Percentiles rank a stretch among this genome's conserved stretches.
These are phyloP conservation scores for Arachnopeziza araneosa DNA, from an alignment of 2,329 filamentous ascomycete species.

Conservation along the genomic window DNA sequence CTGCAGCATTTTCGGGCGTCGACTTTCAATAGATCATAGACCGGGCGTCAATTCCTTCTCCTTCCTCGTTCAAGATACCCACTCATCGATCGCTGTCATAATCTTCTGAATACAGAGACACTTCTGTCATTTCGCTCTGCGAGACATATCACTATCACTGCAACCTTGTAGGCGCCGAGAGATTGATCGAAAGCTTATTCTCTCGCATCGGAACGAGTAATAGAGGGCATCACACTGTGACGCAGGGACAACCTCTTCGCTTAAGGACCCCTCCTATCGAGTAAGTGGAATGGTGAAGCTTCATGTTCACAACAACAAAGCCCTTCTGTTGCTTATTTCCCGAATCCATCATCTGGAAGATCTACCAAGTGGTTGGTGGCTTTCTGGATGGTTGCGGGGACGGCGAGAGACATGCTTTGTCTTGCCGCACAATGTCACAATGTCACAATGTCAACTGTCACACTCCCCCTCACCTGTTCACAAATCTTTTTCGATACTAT, in stretches of 20 bases:
- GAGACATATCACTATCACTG: conserved; percentile 10
- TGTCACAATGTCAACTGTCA: background rate
- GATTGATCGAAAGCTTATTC: background rate
- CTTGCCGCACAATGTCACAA: background rate
- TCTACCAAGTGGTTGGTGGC: background rate
- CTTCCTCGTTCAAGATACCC: conserved; percentile 18
- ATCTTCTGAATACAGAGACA: background rate
- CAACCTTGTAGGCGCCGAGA: conserved; percentile 10
- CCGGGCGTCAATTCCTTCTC: conserved; percentile 18
- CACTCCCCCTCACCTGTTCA: background rate
- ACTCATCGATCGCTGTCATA: conserved; percentile 8
- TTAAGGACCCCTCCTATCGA: conserved; percentile 3
- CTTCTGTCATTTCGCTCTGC: conserved; percentile 1
- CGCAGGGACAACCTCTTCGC: conserved; percentile 10
- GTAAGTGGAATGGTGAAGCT: conserved; percentile 7
- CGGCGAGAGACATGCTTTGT: background rate
- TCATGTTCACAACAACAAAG: background rate
- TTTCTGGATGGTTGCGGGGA: background rate
- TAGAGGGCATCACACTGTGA: conserved; percentile 14
- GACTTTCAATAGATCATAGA: conserved; percentile 15
- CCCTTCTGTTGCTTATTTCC: background rate
- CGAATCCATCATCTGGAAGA: background rate
- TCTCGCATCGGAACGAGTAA: conserved; percentile 12
- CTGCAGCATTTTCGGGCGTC: conserved; percentile 19
- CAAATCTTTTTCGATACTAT: background rate